phyloP scores from a whole-genome alignment of 306 rosid genomes.

The Malus sieversii region DNA sequence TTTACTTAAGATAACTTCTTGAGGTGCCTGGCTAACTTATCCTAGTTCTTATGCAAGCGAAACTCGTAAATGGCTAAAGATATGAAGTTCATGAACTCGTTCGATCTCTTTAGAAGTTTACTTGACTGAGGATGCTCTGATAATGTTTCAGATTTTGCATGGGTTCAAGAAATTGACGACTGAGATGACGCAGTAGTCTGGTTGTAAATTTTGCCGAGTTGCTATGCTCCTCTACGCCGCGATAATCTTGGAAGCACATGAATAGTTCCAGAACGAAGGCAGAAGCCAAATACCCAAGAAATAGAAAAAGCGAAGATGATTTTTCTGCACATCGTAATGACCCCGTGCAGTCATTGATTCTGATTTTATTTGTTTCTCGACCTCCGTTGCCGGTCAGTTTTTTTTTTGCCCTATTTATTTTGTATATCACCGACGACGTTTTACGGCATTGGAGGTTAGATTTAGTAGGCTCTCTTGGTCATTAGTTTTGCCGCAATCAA shows the following conservation, averaged over 20 bases:
- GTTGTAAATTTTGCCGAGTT: slow-evolving; percentile 4
- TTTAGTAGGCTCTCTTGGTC: slow-evolving; percentile 31
- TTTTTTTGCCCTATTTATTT: slow-evolving; percentile 44
- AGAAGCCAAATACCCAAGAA: slow-evolving; percentile 25
- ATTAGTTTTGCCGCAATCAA: slow-evolving; percentile 22
- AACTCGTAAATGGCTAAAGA: not conserved
- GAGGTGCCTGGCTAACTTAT: not conserved
- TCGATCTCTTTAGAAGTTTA: not conserved
- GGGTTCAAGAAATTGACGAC: slow-evolving; percentile 89
- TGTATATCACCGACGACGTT: slow-evolving; percentile 43
- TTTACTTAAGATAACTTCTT: not conserved
- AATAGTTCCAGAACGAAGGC: slow-evolving; percentile 18
- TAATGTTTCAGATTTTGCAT: slow-evolving; percentile 64
- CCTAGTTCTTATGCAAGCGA: not conserved
- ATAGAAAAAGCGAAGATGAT: slow-evolving; percentile 2
- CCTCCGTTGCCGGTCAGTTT: slow-evolving; percentile 2
- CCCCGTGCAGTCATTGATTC: slow-evolving; percentile 39
- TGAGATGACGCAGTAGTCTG: slow-evolving; percentile 22
- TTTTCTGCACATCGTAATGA: slow-evolving; percentile 37
- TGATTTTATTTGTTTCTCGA: slow-evolving; percentile 6
- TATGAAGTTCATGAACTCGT: not conserved
- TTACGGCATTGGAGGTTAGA: slow-evolving; percentile 26
- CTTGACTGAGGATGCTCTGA: not conserved
- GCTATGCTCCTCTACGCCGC: slow-evolving; percentile 4
- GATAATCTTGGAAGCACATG: not conserved